These are phyloP conservation scores for Echinochloa phyllopogon DNA, from an alignment of 176 grass and related monocot genomes.

Conservation along the genomic window DNA sequence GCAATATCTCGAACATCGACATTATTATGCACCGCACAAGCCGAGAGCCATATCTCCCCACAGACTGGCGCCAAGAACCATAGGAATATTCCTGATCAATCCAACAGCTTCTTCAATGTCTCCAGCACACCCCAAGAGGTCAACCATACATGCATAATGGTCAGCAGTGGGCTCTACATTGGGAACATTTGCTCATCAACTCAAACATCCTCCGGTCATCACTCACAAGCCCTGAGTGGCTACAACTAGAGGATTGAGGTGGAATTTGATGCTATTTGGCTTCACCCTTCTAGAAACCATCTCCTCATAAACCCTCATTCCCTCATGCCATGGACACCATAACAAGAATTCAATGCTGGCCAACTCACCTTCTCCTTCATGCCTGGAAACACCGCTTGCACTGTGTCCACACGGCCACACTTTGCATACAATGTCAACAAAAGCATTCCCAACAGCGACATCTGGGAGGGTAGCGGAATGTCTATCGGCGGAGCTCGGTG, in stretches of 20 bases:
- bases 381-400: constrained; percentile 42
- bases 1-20: too few relatives aligned
- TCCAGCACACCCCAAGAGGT: constrained; percentile 57
- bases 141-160: constrained; percentile 73
- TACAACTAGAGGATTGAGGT: constrained; percentile 61
- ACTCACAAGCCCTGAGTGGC: constrained; percentile 51
- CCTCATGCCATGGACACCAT: constrained; percentile 57
- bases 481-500: constrained; percentile 2
- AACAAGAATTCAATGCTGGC: constrained; percentile 62
- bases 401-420: constrained; percentile 15
- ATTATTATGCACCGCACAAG: too few relatives aligned
- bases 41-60: too few relatives aligned
- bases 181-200: constrained; percentile 37
- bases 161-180: constrained; percentile 38
- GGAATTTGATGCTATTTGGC: constrained; percentile 54
- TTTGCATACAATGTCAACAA: constrained; percentile 73
- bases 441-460: constrained; percentile 44
- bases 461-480: too few relatives aligned
- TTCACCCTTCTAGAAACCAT: constrained; percentile 48
- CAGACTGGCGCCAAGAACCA: constrained; percentile 36
- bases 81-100: constrained; percentile 51
- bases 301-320: constrained; percentile 46
- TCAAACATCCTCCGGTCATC: constrained; percentile 52
- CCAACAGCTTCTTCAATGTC: constrained; percentile 52
- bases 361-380: constrained; percentile 58